Percentiles rank a stretch among this genome's conserved stretches.
phyloP scores from a whole-genome alignment of 2,329 filamentous ascomycete genomes.

The Penicillium sp. region DNA sequence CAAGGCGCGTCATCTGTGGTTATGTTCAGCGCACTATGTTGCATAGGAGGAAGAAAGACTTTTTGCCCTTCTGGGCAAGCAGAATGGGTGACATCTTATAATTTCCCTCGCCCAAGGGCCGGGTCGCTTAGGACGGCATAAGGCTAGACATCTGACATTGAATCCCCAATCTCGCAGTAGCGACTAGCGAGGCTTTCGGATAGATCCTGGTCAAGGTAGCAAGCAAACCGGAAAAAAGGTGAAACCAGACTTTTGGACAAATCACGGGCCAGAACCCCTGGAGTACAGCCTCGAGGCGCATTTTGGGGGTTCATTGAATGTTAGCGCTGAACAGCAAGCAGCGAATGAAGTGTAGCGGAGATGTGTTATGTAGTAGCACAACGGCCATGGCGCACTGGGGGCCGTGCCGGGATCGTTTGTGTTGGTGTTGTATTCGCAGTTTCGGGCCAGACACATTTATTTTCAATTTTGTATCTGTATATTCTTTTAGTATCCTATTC shows the following conservation, averaged over 20 bases:
- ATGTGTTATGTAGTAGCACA: background rate
- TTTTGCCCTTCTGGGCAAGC: background rate
- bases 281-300: background rate
- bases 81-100: background rate
- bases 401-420: background rate
- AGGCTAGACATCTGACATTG: background rate
- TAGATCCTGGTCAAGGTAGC: background rate
- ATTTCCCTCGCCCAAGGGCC: background rate
- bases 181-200: too few relatives aligned
- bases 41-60: background rate
- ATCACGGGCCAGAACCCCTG: background rate
- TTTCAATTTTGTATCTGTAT: background rate
- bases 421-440: background rate
- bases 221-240: background rate
- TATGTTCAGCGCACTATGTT: background rate
- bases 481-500: too few relatives aligned
- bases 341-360: background rate
- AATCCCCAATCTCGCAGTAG: background rate
- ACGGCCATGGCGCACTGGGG: too few relatives aligned
- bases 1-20: slow-evolving; percentile 5
- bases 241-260: background rate
- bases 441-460: background rate
- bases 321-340: background rate
- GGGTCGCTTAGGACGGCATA: background rate
- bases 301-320: background rate